phyloP scores from a whole-genome alignment of 257 asterid genomes.

The Craterostigma plantagineum region DNA sequence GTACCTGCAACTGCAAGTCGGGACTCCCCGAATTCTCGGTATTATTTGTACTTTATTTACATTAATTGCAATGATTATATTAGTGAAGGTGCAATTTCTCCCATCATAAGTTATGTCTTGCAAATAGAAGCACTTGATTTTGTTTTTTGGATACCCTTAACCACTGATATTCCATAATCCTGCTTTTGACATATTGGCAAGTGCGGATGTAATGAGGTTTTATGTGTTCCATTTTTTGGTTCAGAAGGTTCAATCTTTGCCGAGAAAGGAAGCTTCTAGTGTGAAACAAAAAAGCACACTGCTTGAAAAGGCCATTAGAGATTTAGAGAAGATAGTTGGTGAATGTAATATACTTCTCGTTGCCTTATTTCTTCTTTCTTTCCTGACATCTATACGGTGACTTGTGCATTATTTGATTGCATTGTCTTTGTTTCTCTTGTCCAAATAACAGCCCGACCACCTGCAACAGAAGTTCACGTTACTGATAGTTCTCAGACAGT shows the following conservation, averaged over 20 bases:
- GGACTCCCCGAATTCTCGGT: constrained; percentile 34
- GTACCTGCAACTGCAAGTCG: constrained; percentile 25
- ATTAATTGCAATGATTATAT: not conserved
- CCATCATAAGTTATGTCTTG: not conserved
- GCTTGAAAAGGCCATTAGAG: constrained; percentile 92
- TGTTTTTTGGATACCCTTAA: not conserved
- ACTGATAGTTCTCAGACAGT: constrained; percentile 74
- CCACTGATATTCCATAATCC: constrained; percentile 2
- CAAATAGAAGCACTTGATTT: constrained; percentile 5
- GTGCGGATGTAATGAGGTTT: constrained; percentile 12
- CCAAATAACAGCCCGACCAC: constrained; percentile 59
- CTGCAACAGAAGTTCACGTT: constrained; percentile 63
- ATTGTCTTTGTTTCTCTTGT: constrained; percentile 8
- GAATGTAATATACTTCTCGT: constrained; percentile 40
- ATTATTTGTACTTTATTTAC: not conserved
- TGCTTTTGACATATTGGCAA: constrained; percentile 5
- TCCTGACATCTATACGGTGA: not conserved
- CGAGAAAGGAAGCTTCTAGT: constrained; percentile 57
- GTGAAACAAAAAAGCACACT: constrained; percentile 37
- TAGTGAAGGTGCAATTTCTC: too few relatives aligned
- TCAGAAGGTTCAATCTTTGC: constrained; percentile 35
- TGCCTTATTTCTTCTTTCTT: constrained; percentile 7
- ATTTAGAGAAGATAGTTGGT: constrained; percentile 76
- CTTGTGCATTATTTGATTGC: not conserved
- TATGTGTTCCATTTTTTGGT: constrained; percentile 11